A percentile compares a stretch with the other conserved stretches of the same genome.
These are phyloP conservation scores for Saccharomyces pastorianus DNA, from an alignment of 1,139 yeast species.

Conservation along the genomic window DNA sequence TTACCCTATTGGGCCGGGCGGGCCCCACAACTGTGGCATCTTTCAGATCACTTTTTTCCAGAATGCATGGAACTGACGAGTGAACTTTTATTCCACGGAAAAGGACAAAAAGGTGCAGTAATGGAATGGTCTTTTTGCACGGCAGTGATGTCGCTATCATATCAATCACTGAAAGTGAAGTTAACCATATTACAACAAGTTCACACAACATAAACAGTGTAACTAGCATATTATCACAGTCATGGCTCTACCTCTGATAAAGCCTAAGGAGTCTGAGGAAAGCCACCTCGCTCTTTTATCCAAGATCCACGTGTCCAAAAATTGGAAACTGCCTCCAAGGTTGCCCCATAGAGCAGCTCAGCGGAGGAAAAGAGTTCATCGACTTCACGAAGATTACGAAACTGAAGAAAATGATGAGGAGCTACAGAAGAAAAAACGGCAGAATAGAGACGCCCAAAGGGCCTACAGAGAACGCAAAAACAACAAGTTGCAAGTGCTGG, in stretches of 20 bases:
- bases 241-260: not conserved
- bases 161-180: not conserved
- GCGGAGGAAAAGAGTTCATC: not conserved
- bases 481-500: conserved; percentile 44
- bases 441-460: conserved; percentile 90
- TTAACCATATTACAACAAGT: not conserved
- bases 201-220: not conserved
- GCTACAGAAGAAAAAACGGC: conserved; percentile 63
- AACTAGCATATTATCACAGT: not conserved
- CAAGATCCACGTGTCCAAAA: conserved; percentile 4
- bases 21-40: conserved; percentile 1
- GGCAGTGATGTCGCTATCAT: not conserved
- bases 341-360: not conserved
- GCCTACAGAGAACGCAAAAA: conserved; percentile 51
- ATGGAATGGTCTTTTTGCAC: not conserved
- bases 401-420: not conserved
- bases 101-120: not conserved
- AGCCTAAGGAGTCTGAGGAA: conserved; percentile 3
- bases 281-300: conserved; percentile 1
- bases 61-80: not conserved
- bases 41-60: not conserved
- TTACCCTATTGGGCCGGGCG: not conserved
- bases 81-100: not conserved
- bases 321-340: conserved; percentile 6
- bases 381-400: not conserved